phyloP scores from a whole-genome alignment of 140 eudicot species.

The Bidens hawaiensis region DNA sequence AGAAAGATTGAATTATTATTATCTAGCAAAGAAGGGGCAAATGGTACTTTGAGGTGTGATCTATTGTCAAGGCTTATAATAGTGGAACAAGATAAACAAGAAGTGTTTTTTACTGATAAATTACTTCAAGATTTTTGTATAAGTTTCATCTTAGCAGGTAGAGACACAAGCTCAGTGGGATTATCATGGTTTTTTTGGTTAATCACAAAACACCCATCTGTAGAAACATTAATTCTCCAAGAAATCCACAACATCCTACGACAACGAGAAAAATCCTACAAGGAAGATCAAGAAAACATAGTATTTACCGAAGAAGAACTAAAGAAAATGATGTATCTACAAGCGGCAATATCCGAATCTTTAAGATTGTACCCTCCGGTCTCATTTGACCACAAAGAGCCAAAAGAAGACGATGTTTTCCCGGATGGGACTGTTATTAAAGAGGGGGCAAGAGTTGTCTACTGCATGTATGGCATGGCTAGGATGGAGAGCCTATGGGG shows the following conservation, averaged over 20 bases:
- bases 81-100: constrained; percentile 33
- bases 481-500: constrained; percentile 56
- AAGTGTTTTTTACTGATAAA: constrained; percentile 37
- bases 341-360: constrained; percentile 58
- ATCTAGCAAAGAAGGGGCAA: constrained; percentile 4
- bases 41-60: constrained; percentile 31
- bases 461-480: constrained; percentile 40
- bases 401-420: constrained; percentile 41
- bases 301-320: constrained; percentile 43
- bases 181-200: constrained; percentile 67
- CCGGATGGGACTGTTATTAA: constrained; percentile 40
- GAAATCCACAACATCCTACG: constrained; percentile 34
- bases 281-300: constrained; percentile 8
- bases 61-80: constrained; percentile 52
- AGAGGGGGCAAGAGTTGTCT: constrained; percentile 37
- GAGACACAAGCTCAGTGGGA: constrained; percentile 68
- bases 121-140: constrained; percentile 58
- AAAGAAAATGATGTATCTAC: constrained; percentile 52
- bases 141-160: constrained; percentile 61
- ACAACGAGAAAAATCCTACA: constrained; percentile 6
- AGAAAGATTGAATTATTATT: constrained; percentile 38
- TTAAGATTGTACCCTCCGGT: constrained; percentile 63
- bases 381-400: constrained; percentile 54
- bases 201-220: constrained; percentile 30
- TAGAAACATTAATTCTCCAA: constrained; percentile 35